A percentile compares a stretch with the other conserved stretches of the same genome.
These are phyloP conservation scores for Lupinus albus DNA, from an alignment of 306 rosid genomes.

Conservation along the genomic window DNA sequence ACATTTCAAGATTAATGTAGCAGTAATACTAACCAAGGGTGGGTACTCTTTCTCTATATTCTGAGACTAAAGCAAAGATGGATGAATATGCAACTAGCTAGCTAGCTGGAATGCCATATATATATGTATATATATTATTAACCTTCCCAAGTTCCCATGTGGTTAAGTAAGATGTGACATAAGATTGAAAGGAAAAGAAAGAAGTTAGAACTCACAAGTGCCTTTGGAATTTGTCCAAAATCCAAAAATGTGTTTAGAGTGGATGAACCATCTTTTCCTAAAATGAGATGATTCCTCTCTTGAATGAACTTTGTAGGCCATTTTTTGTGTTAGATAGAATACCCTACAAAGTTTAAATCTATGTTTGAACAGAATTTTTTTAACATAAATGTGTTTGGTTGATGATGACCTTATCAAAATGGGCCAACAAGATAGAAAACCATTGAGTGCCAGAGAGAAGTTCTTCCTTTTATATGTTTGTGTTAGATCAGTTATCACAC, in stretches of 20 bases:
- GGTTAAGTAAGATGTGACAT: background rate
- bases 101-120: background rate
- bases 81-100: background rate
- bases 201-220: background rate
- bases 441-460: no score
- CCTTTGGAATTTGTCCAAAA: conserved; percentile 22
- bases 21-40: background rate
- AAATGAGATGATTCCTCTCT: conserved; percentile 15
- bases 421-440: no score
- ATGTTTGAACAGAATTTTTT: no score
- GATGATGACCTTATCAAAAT: no score
- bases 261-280: conserved; percentile 22
- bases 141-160: background rate
- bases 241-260: conserved; percentile 28
- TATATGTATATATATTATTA: background rate
- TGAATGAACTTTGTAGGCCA: background rate
- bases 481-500: no score
- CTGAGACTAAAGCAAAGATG: background rate
- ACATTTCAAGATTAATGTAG: background rate
- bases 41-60: background rate
- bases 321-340: no score
- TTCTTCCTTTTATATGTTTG: no score
- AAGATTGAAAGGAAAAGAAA: background rate
- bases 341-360: no score
- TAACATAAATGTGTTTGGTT: no score